phyloP scores from a whole-genome alignment of 1,284 basidiomycete genomes.

The Moesziomyces globuligerus region DNA sequence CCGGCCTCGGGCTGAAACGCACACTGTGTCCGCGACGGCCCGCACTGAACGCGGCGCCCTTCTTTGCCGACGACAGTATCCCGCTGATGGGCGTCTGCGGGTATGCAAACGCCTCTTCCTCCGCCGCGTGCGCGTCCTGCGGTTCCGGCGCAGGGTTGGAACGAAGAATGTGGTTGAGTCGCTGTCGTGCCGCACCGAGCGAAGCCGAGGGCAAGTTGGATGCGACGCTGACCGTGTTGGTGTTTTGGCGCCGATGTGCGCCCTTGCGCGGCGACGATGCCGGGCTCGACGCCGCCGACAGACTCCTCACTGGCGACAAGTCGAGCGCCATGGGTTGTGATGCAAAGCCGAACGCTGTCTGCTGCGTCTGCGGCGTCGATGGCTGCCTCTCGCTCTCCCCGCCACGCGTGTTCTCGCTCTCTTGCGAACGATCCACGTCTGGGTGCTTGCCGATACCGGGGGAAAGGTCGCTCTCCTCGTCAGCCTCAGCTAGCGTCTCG shows the following conservation, averaged over 20 bases:
- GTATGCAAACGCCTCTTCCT: background rate
- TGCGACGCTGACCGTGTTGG: conserved; percentile 31
- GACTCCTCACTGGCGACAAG: conserved; percentile 21
- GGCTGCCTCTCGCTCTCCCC: background rate
- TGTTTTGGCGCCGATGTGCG: conserved; percentile 36
- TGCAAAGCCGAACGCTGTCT: conserved; percentile 19
- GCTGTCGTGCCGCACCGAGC: conserved; percentile 14
- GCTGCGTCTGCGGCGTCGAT: conserved; percentile 11
- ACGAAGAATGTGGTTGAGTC: conserved; percentile 17
- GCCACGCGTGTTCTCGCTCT: background rate
- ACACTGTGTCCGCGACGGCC: conserved; percentile 30
- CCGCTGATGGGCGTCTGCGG: conserved; percentile 23
- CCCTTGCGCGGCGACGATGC: conserved; percentile 43
- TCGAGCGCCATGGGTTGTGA: conserved; percentile 43
- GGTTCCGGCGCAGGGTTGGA: background rate
- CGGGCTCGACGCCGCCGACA: conserved; percentile 20
- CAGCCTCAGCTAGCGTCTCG: conserved; percentile 25
- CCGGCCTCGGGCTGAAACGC: conserved; percentile 41
- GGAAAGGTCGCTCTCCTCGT: conserved; percentile 10
- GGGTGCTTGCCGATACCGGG: too few relatives aligned
- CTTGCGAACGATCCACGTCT: background rate
- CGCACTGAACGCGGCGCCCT: conserved; percentile 9
- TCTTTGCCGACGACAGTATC: conserved; percentile 22
- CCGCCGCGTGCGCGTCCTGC: background rate
- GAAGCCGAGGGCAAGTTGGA: conserved; percentile 17